A percentile compares a stretch with the other conserved stretches of the same genome.
Conservation (phyloP, 495 filamentous ascomycete species). For the Penicillium bialowiezense region DNA sequence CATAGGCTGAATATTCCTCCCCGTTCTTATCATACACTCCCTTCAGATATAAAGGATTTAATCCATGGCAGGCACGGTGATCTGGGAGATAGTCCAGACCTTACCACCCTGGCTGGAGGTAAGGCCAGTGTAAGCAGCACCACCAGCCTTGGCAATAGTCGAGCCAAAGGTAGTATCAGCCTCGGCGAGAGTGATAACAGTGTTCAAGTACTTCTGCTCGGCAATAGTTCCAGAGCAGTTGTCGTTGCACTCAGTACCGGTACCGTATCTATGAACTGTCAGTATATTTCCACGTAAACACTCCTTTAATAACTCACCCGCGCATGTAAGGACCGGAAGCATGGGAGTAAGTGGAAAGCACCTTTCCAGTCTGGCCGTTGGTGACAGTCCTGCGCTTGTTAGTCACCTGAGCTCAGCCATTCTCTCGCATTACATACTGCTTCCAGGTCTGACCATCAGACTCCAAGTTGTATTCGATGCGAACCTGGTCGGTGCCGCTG, state of each 20-base stretch:
- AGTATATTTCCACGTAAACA: background rate
- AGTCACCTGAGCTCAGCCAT: background rate
- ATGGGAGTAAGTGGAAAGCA: conserved; percentile 27
- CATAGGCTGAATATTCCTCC: no score
- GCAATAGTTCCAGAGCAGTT: conserved; percentile 34
- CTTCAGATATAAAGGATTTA: no score
- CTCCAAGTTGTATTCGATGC: conserved; percentile 34
- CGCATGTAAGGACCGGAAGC: conserved; percentile 36
- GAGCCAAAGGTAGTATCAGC: conserved; percentile 33
- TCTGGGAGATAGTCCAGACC: conserved; percentile 32
- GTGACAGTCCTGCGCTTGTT: conserved; percentile 24
- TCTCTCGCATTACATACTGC: conserved; percentile 19
- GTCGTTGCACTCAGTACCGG: conserved; percentile 34
- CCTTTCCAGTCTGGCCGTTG: conserved; percentile 30
- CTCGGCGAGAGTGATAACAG: conserved; percentile 30
- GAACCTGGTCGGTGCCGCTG: conserved; percentile 28
- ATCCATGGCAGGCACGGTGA: conserved; percentile 33
- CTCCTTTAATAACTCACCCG: no score
- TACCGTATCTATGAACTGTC: conserved; percentile 27
- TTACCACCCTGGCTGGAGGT: conserved; percentile 30
- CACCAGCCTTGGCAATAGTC: conserved; percentile 28
- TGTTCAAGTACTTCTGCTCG: conserved; percentile 34
- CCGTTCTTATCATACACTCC: no score
- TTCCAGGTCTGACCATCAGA: conserved; percentile 32
- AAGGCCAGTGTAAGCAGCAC: conserved; percentile 29